Conservation (phyloP, 2,329 filamentous ascomycete genomes). For the Sphaceloma murrayae region DNA sequence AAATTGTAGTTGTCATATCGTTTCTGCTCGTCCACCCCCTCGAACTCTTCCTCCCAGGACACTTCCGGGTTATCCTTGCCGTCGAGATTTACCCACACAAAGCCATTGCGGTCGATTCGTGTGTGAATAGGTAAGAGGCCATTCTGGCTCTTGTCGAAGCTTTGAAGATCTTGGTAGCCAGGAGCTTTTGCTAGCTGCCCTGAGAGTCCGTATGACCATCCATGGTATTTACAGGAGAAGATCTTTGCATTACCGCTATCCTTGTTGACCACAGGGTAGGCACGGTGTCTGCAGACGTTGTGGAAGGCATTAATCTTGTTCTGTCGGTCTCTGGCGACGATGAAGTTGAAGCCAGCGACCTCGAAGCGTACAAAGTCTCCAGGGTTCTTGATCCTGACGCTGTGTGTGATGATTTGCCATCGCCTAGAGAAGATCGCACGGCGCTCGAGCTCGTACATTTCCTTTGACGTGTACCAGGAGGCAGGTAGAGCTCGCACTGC, state of each 20-base stretch:
- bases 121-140: constrained; percentile 48
- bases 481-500: constrained; percentile 31
- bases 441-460: constrained; percentile 39
- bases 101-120: constrained; percentile 38
- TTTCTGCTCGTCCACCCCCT: constrained; percentile 38
- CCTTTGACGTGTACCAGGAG: constrained; percentile 37
- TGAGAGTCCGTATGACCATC: constrained; percentile 51
- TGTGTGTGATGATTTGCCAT: constrained; percentile 30
- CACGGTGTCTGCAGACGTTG: constrained; percentile 37
- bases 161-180: constrained; percentile 46
- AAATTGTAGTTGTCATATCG: constrained; percentile 41
- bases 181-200: constrained; percentile 53
- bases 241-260: constrained; percentile 44
- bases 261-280: constrained; percentile 48
- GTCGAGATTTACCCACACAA: constrained; percentile 52
- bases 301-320: constrained; percentile 15
- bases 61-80: constrained; percentile 37
- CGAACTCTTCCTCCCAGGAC: constrained; percentile 45
- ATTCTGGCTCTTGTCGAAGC: constrained; percentile 49
- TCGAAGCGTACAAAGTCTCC: constrained; percentile 24
- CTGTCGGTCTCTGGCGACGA: constrained; percentile 20
- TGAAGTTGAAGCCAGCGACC: constrained; percentile 22
- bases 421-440: constrained; percentile 36
- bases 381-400: constrained; percentile 23
- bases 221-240: constrained; percentile 52